Base-by-base conservation (phyloP, 2,329 filamentous ascomycete genomes). In the Paecilomyces fulvus region DNA sequence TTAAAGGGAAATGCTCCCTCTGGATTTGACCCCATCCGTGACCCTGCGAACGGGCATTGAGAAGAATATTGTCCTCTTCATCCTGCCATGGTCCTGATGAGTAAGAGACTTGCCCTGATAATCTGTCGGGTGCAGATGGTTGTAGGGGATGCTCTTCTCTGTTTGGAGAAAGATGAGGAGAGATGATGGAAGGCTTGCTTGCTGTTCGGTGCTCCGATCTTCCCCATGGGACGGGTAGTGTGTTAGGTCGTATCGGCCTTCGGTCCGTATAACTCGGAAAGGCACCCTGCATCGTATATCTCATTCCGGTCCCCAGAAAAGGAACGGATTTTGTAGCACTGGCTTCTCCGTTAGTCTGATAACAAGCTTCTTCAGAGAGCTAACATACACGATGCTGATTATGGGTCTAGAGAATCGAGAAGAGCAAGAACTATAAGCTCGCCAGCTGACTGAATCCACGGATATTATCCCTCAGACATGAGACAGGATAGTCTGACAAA, bases 1-100 rank as follows among this genome's bases (percentile, higher is more conserved):
- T 95, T 69, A 75, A 79, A 1, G 86, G 87, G 70, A 95, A 95
- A 73, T 90, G 84, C 59, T 80, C 83, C 59, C 80, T 79, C 64
- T 90, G 86, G 67, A 95, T 94, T 64, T 89, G 86, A 55, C 83
- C 82, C 90, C 90, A 95, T 73, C 92, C 92, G 69, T 91, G 80
- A 23, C 88, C 88, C 65, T 86, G 83, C 51, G 86, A 83, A 54
- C 90, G 83, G 14, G 89, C 88, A 49, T 78, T 75, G 60, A 92
- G 78, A 49, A 95, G 81, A 37, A 83, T 83, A 64, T 87, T 81
- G 71, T 95, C 90, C 63, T 94, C 89, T 51, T 83, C 79, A 1
- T 81, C 76, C 30, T 82, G 86, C 90, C 90, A 95, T 0, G 85
- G 84, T 8, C 82, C 83, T 11, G 64, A 58, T 33, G 59, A 51